A percentile compares a stretch with the other conserved stretches of the same genome.
phyloP scores from a whole-genome alignment of 2,329 filamentous ascomycete species.

The Teratosphaeria nubilosa region DNA sequence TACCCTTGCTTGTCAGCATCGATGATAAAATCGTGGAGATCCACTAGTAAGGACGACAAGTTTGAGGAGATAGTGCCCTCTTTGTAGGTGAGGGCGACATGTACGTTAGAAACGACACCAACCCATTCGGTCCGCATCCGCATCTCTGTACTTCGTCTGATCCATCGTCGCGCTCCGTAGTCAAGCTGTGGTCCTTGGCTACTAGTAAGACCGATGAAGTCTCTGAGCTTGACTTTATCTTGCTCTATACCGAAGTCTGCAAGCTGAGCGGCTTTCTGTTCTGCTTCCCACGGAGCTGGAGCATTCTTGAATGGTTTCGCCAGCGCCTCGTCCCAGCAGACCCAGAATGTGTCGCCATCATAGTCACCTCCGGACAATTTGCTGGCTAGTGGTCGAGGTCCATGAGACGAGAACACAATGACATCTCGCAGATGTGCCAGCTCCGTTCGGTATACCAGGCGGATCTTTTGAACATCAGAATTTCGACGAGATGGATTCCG shows the following conservation, averaged over 20 bases:
- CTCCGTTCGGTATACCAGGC: conserved; percentile 43
- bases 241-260: conserved; percentile 4
- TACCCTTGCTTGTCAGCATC: conserved; percentile 39
- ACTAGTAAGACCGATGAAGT: not conserved
- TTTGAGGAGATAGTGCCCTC: conserved; percentile 19
- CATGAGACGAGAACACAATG: conserved; percentile 61
- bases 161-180: not conserved
- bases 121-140: conserved; percentile 34
- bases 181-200: not conserved
- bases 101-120: conserved; percentile 54
- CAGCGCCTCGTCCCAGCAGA: conserved; percentile 61
- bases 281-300: conserved; percentile 37
- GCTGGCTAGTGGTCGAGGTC: conserved; percentile 53
- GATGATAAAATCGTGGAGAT: conserved; percentile 37
- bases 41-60: conserved; percentile 16
- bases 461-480: conserved; percentile 59
- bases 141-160: not conserved
- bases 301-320: conserved; percentile 59
- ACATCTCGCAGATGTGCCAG: conserved; percentile 65
- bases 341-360: conserved; percentile 66
- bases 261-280: not conserved
- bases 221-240: conserved; percentile 1
- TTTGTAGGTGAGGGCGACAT: conserved; percentile 52
- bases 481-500: conserved; percentile 59
- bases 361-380: conserved; percentile 72